Percentiles rank a stretch among this genome's conserved stretches.
Conservation (phyloP, 352 stramenopile genomes). For the Pythium chondricola region DNA sequence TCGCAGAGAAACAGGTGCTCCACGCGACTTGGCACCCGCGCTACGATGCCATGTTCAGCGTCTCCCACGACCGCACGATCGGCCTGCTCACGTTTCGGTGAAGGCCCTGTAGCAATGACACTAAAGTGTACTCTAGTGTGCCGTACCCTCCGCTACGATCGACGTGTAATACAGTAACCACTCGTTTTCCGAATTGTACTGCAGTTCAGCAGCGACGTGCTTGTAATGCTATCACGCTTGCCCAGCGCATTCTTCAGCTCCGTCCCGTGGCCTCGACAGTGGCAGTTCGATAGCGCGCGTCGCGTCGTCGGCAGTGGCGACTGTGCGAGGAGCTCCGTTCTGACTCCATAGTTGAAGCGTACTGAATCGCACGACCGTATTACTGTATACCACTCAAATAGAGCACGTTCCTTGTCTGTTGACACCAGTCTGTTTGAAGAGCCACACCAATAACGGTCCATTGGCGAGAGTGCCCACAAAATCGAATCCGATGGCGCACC, state of each 20-base stretch:
- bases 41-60: constrained; percentile 82
- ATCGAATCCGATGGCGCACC: background rate
- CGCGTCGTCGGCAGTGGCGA: too few species aligned
- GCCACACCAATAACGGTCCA: constrained; percentile 9
- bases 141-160: too few species aligned
- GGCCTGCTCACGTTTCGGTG: constrained; percentile 66
- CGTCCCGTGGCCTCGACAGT: too few species aligned
- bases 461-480: constrained; percentile 4
- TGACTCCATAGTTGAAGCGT: constrained; percentile 23
- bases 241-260: too few species aligned
- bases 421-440: constrained; percentile 24
- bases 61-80: constrained; percentile 77
- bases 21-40: constrained; percentile 81
- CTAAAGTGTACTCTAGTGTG: background rate
- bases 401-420: too few species aligned
- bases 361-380: constrained; percentile 3
- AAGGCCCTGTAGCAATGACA: background rate
- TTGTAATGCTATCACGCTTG: too few species aligned
- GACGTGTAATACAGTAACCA: too few species aligned
- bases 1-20: constrained; percentile 72
- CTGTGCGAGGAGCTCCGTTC: too few species aligned
- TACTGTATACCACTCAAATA: constrained; percentile 11
- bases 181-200: too few species aligned
- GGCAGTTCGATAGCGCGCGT: too few species aligned
- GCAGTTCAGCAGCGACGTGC: too few species aligned